These are phyloP conservation scores for Trematosphaeria pertusa DNA, from an alignment of 2,329 filamentous ascomycete genomes.

Conservation along the genomic window DNA sequence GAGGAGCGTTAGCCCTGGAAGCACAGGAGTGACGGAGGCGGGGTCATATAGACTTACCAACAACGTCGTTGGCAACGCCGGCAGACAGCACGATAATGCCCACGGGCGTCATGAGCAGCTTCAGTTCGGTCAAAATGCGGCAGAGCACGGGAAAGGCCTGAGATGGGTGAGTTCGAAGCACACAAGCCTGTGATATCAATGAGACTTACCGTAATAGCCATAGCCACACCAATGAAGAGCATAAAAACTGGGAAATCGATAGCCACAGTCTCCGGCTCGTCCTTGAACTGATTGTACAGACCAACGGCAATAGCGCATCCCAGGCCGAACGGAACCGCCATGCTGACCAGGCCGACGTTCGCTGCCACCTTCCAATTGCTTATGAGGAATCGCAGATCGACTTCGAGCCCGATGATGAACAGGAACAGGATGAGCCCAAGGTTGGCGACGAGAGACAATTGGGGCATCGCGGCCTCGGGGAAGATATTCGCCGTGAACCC, in stretches of 20 bases:
- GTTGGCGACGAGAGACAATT: slow-evolving; percentile 79
- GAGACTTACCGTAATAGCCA: slow-evolving; percentile 79
- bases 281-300: slow-evolving; percentile 75
- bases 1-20: slow-evolving; percentile 13
- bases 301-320: slow-evolving; percentile 83
- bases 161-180: slow-evolving; percentile 13
- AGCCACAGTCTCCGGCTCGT: slow-evolving; percentile 62
- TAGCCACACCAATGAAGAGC: slow-evolving; percentile 89
- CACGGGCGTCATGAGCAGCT: slow-evolving; percentile 81
- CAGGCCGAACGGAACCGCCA: slow-evolving; percentile 82
- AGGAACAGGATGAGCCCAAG: slow-evolving; percentile 84
- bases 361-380: slow-evolving; percentile 82
- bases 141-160: slow-evolving; percentile 86
- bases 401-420: slow-evolving; percentile 87
- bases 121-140: slow-evolving; percentile 89
- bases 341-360: slow-evolving; percentile 79
- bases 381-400: slow-evolving; percentile 77
- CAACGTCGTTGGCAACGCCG: slow-evolving; percentile 90
- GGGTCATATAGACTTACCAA: slow-evolving; percentile 58
- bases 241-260: slow-evolving; percentile 69
- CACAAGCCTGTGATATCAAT: not conserved
- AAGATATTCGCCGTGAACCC: slow-evolving; percentile 81
- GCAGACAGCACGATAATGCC: slow-evolving; percentile 89
- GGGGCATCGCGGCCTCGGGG: slow-evolving; percentile 74
- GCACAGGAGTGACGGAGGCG: not conserved